Conservation (phyloP, 2,329 filamentous ascomycete species). For the Cytospora leucostoma region DNA sequence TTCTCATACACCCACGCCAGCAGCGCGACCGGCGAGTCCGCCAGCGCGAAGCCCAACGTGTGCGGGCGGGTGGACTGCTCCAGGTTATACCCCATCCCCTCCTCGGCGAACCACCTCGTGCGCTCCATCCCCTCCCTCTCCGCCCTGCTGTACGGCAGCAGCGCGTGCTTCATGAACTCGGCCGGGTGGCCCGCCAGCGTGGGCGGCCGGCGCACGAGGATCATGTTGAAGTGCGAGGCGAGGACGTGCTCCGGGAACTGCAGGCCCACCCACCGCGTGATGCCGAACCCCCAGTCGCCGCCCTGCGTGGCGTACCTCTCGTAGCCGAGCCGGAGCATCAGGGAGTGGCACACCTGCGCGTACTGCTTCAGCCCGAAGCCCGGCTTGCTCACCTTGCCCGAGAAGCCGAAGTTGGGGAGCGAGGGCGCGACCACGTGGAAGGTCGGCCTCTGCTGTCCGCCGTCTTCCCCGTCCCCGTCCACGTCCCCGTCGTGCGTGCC, state of each 20-base stretch:
- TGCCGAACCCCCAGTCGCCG: constrained; percentile 70
- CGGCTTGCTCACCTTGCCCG: constrained; percentile 34
- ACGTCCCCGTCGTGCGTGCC: too few relatives aligned
- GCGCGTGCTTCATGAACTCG: constrained; percentile 56
- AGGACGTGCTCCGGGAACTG: constrained; percentile 59
- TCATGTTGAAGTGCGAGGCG: constrained; percentile 63
- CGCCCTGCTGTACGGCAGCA: constrained; percentile 53
- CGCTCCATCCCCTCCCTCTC: constrained; percentile 57
- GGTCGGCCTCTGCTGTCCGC: constrained; percentile 35
- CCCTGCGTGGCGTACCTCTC: constrained; percentile 53
- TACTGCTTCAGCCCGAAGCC: constrained; percentile 38
- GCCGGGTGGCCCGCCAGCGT: constrained; percentile 53
- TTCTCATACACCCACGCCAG: constrained; percentile 84
- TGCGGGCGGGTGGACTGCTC: constrained; percentile 70
- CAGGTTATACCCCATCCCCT: constrained; percentile 61
- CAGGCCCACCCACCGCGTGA: constrained; percentile 63
- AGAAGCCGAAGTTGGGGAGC: constrained; percentile 48
- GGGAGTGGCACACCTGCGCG: constrained; percentile 37
- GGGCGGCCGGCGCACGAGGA: constrained; percentile 48
- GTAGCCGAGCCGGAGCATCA: constrained; percentile 47
- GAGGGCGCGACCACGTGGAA: constrained; percentile 52
- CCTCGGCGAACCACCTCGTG: constrained; percentile 55
- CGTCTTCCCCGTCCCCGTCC: too few relatives aligned
- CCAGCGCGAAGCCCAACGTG: constrained; percentile 69
- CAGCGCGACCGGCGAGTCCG: constrained; percentile 69